These are phyloP conservation scores for Rhypophila decipiens DNA, from an alignment of 495 filamentous ascomycete species.

Conservation along the genomic window DNA sequence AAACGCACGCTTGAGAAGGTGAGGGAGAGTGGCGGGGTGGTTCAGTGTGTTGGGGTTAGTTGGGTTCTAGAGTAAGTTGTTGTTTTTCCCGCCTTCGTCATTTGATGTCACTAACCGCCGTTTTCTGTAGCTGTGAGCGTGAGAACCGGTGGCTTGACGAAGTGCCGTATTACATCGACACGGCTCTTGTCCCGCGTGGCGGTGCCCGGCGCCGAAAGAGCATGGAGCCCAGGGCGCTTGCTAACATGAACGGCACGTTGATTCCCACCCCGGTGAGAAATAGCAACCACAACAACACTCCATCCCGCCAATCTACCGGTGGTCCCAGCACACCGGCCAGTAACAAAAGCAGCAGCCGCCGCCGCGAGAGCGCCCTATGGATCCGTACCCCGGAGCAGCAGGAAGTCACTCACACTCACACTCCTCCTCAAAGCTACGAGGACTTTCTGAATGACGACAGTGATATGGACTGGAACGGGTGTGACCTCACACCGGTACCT, in stretches of 20 bases:
- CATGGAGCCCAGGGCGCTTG: constrained; percentile 79
- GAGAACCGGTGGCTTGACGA: constrained; percentile 73
- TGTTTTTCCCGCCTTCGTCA: background rate
- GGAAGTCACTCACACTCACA: constrained; percentile 15
- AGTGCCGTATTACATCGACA: constrained; percentile 63
- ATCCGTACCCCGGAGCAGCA: constrained; percentile 35
- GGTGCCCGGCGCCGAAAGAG: constrained; percentile 76
- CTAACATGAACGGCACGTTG: constrained; percentile 64
- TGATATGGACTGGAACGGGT: constrained; percentile 29
- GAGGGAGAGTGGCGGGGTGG: constrained; percentile 61
- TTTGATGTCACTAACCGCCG: background rate
- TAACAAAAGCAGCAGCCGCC: constrained; percentile 18
- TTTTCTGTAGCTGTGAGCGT: constrained; percentile 61
- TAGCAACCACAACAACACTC: constrained; percentile 30
- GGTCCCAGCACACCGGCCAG: constrained; percentile 15
- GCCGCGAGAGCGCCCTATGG: constrained; percentile 48
- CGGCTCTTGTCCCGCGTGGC: constrained; percentile 64
- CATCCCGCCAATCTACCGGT: too few species aligned
- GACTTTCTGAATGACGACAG: constrained; percentile 18
- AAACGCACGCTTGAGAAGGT: constrained; percentile 85
- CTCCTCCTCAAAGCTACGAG: constrained; percentile 27
- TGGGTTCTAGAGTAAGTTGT: constrained; percentile 79
- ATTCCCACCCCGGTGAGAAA: constrained; percentile 36
- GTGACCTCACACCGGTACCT: constrained; percentile 42
- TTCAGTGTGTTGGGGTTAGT: constrained; percentile 77